Evolutionary conservation across 495 filamentous ascomycete genomes (phyloP), one percentile per base, ranked within the genome.

Genomic region (Ascobolus immersus): DNA sequence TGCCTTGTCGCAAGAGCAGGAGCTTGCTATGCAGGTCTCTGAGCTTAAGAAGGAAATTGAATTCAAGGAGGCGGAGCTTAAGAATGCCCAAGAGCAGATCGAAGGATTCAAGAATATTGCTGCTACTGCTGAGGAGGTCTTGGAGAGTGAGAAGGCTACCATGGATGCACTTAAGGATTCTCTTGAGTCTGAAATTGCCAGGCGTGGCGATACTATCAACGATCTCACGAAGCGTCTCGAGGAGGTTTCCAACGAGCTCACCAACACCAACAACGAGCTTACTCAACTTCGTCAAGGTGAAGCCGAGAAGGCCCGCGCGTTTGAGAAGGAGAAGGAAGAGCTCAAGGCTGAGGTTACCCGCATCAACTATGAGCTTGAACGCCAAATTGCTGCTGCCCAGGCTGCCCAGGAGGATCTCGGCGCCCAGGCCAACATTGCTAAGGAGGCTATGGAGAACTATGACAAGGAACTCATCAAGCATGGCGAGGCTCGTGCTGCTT

Each of bases 391-490:
- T 13, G 64, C 76, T 17, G 69, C 73, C n/a, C 61, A 69, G 34
- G 77, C 72, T 51, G 74, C 86, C 47, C 77, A 84, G 52, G 75
- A 82, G 35, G 82, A 94, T 44, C 58, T 94, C 13, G 79, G 84
- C 33, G 74, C 76, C 1, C 89, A 99, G 53, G 81, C 82, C 15
- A 71, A 80, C 17, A 99, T 99, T 48, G 76, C 89, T 3, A 67
- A 77, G 34, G 76, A 77, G 47, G 81, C 86, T 5, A 89, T 94
- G 49, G 72, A 89, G 41, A 80, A 84, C 39, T 99, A 99, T 44
- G 89, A 99, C 49, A 67, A 64, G 33, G 89, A 94, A 44, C 62
- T 94, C 1, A 67, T 91, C 44, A 90, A 82, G 51, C 89, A 99
- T 48, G 82, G 80, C 2, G 79, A 91, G 38, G 84, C 89, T 11